Percentiles rank a stretch among this genome's conserved stretches.
These are phyloP conservation scores for Fusarium zealandicum DNA, from an alignment of 2,329 filamentous ascomycete genomes.

Conservation along the genomic window DNA sequence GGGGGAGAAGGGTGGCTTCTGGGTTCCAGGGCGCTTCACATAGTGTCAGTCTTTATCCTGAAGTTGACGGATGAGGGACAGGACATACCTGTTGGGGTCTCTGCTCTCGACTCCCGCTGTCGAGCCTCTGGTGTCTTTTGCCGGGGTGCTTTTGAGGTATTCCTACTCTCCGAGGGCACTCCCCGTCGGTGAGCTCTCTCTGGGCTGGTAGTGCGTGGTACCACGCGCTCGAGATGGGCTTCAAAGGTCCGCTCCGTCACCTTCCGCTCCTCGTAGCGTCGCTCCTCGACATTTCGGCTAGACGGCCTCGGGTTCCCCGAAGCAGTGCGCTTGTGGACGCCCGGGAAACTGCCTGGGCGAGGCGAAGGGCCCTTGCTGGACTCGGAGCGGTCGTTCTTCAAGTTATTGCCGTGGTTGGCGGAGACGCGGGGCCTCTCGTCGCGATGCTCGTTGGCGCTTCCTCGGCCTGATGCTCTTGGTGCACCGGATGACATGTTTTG, in stretches of 20 bases:
- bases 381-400: slow-evolving; percentile 47
- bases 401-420: slow-evolving; percentile 43
- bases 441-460: slow-evolving; percentile 48
- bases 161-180: slow-evolving; percentile 48
- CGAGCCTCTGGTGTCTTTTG: slow-evolving; percentile 55
- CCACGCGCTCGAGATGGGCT: slow-evolving; percentile 68
- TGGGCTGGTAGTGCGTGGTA: slow-evolving; percentile 65
- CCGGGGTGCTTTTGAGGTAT: slow-evolving; percentile 48
- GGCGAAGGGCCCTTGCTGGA: slow-evolving; percentile 48
- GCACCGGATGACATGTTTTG: slow-evolving; percentile 52
- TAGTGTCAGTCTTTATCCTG: slow-evolving; percentile 28
- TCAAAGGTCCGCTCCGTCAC: slow-evolving; percentile 63
- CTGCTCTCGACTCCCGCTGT: slow-evolving; percentile 54
- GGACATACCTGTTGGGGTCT: slow-evolving; percentile 58
- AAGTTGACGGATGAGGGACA: background rate
- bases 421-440: slow-evolving; percentile 50
- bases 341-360: slow-evolving; percentile 46
- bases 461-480: slow-evolving; percentile 54
- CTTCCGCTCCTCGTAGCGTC: slow-evolving; percentile 60
- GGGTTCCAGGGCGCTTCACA: slow-evolving; percentile 74
- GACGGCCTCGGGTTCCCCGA: slow-evolving; percentile 63
- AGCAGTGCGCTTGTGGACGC: slow-evolving; percentile 61
- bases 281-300: slow-evolving; percentile 54
- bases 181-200: slow-evolving; percentile 58
- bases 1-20: slow-evolving; percentile 74